Evolutionary conservation across 306 rosid species (phyloP), one percentile per base, ranked within the genome.

Genomic region (Luffa aegyptiaca): DNA sequence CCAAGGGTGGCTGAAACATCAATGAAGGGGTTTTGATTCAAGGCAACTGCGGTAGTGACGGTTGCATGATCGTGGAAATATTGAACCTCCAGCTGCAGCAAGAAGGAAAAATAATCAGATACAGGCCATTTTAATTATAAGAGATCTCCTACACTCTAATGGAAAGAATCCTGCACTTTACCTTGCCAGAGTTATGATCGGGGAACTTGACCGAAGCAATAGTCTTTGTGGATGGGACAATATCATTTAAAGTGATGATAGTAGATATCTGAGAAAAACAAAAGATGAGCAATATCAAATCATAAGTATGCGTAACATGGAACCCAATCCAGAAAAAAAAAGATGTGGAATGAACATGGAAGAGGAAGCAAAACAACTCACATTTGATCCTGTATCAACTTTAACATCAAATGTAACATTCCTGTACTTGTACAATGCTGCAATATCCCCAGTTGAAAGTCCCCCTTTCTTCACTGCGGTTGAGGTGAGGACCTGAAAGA

Each of bases 31-130:
- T 88, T 81, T 84, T 93, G 97, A 39, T 82, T 91, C 89, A 92
- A 62, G 45, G 91, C 89, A 48, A 88, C 57, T 2, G 86, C 88
- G 26, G 92, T 83, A 16, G 92, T 82, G 71, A 96, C 49, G 82
- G 97, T 84, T 57, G 94, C 99, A 83, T 96, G 98, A 78, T 93
- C 89, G 79, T 96, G 99, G 82, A 90, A 91, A 86, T 96, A 96
- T 83, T 96, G 99, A 73, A 96, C 84, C 89, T 93, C 99, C 86
- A 96, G 53, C 99, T 96, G 89, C 80, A 80, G 48, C 33, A 56
- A 21, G 58, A 52, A n/a, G 35, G 57, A 37, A 0, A 35, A 12
- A 14, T 62, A 45, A 48, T 61, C 2, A 35, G 48, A 61, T n/a
- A 14, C 36, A 55, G 26, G 33, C 5, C 56, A 61, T 75, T 48